Base-by-base conservation (phyloP, 1,284 basidiomycete species). In the Ceratorhiza oryzae-sativae region DNA sequence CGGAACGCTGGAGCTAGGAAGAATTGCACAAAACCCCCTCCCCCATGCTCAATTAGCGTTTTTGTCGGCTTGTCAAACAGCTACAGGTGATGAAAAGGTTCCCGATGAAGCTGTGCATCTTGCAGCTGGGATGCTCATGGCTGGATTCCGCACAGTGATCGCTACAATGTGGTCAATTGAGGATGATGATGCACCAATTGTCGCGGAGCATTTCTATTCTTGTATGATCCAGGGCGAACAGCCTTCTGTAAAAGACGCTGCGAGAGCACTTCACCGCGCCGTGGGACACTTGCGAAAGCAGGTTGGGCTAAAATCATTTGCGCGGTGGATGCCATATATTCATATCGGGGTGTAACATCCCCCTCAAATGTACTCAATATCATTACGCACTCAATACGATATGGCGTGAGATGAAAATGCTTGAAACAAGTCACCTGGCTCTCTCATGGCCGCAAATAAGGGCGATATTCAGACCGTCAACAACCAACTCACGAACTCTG, bases 351-450 rank as follows among this genome's bases (percentile, higher is more conserved):
- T 60, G 9, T 60, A 34, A 60, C 36, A 13, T 39, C n/a, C n/a
- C n/a, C n/a, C n/a, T n/a, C n/a, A n/a, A n/a, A n/a, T n/a, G n/a
- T n/a, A n/a, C n/a, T n/a, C n/a, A n/a, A n/a, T n/a, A n/a, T n/a
- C n/a, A n/a, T n/a, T n/a, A n/a, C n/a, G n/a, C n/a, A n/a, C n/a
- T n/a, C n/a, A n/a, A n/a, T n/a, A n/a, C n/a, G n/a, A 41, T n/a
- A n/a, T n/a, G n/a, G n/a, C n/a, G n/a, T n/a, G n/a, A n/a, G n/a
- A n/a, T n/a, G n/a, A n/a, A n/a, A n/a, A n/a, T n/a, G n/a, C n/a
- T n/a, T n/a, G n/a, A n/a, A n/a, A n/a, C n/a, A n/a, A n/a, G 25
- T 68, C 75, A n/a, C 76, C 76, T 1, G 76, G 73, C 6, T 73
- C 76, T 23, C 42, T 75, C n/a, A 72, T 76, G n/a, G 60, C 72